These are phyloP conservation scores for Botryosphaeria agaves DNA, from an alignment of 2,329 filamentous ascomycete species.

Conservation along the genomic window DNA sequence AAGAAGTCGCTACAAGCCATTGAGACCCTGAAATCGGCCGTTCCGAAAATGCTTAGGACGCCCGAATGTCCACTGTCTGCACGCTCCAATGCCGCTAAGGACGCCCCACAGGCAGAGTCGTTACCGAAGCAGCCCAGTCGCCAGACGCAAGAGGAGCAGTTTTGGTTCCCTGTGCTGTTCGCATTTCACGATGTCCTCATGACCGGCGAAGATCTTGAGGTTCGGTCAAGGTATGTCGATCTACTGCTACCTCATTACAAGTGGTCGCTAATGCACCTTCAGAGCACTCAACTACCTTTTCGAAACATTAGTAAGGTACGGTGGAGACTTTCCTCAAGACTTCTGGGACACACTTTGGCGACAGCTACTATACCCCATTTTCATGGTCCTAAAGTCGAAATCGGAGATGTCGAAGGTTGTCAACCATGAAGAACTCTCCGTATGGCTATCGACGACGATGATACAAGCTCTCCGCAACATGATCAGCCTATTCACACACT, in stretches of 20 bases:
- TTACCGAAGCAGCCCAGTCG: slow-evolving; percentile 48
- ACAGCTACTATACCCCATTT: slow-evolving; percentile 93
- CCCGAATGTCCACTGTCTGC: slow-evolving; percentile 85
- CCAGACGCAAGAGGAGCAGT: slow-evolving; percentile 89
- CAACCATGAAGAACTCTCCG: slow-evolving; percentile 91
- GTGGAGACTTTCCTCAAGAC: slow-evolving; percentile 75
- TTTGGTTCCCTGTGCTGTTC: slow-evolving; percentile 96
- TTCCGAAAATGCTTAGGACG: slow-evolving; percentile 87
- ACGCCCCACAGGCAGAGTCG: slow-evolving; percentile 26
- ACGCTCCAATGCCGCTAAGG: slow-evolving; percentile 32
- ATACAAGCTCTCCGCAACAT: slow-evolving; percentile 96
- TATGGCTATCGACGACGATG: slow-evolving; percentile 98
- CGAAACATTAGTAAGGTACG: slow-evolving; percentile 77
- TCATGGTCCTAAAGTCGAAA: slow-evolving; percentile 91
- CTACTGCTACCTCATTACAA: no score
- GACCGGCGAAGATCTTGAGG: slow-evolving; percentile 96
- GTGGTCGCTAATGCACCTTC: slow-evolving; percentile 1
- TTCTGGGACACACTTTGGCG: slow-evolving; percentile 99
- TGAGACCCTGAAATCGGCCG: slow-evolving; percentile 82
- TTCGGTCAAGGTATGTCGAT: slow-evolving; percentile 47
- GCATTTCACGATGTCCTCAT: slow-evolving; percentile 98
- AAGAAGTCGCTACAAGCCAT: slow-evolving; percentile 96
- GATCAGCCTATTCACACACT: slow-evolving; percentile 97
- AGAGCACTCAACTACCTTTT: slow-evolving; percentile 89
- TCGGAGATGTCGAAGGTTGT: slow-evolving; percentile 92